These are phyloP conservation scores for Colletotrichum sp. DNA, from an alignment of 2,329 filamentous ascomycete species.

Conservation along the genomic window DNA sequence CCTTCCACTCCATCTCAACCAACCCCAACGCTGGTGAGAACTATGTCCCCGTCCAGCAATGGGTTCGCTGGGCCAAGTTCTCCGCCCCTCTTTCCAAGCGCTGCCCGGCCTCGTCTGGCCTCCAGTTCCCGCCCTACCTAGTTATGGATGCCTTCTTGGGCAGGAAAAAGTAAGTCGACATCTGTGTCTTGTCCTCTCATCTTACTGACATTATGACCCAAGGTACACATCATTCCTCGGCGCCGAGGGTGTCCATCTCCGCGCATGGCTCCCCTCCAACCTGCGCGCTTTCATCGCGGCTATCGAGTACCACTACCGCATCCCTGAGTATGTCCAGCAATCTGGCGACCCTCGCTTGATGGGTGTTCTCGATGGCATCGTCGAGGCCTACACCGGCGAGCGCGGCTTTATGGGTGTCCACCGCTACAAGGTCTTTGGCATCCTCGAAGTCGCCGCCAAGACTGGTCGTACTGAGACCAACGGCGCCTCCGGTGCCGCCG, in stretches of 20 bases:
- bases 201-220: not conserved
- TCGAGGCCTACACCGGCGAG: slow-evolving; percentile 59
- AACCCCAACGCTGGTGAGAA: slow-evolving; percentile 57
- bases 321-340: slow-evolving; percentile 55
- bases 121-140: slow-evolving; percentile 57
- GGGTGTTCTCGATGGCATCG: slow-evolving; percentile 57
- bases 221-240: slow-evolving; percentile 55
- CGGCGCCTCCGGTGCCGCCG: slow-evolving; percentile 49
- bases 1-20: slow-evolving; percentile 57
- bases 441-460: slow-evolving; percentile 59
- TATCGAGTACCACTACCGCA: slow-evolving; percentile 56
- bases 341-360: slow-evolving; percentile 54
- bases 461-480: slow-evolving; percentile 58
- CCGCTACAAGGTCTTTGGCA: slow-evolving; percentile 60
- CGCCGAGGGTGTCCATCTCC: slow-evolving; percentile 53
- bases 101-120: slow-evolving; percentile 53
- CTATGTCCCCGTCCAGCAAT: slow-evolving; percentile 51
- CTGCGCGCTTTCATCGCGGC: slow-evolving; percentile 58
- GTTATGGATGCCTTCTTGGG: slow-evolving; percentile 61
- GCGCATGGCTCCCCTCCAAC: slow-evolving; percentile 59
- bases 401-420: slow-evolving; percentile 61
- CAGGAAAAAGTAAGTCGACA: slow-evolving; percentile 39
- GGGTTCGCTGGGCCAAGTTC: slow-evolving; percentile 56
- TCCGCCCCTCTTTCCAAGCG: slow-evolving; percentile 53
- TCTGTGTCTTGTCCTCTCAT: fast-evolving